These are phyloP conservation scores for Nakazawaea anatomiae DNA, from an alignment of 805 yeast species.

Conservation along the genomic window DNA sequence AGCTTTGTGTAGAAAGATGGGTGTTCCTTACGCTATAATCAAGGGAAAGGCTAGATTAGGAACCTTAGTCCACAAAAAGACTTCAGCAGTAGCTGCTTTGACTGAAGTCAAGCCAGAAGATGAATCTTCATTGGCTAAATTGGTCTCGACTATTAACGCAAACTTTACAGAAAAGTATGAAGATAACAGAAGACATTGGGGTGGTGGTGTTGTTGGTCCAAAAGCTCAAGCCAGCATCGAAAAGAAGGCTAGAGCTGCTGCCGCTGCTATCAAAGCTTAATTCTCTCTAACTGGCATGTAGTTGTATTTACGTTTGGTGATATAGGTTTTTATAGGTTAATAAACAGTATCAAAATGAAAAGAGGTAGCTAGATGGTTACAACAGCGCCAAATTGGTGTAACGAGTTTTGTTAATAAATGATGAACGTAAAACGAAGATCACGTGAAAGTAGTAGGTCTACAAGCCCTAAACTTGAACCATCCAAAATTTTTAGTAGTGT, in stretches of 20 bases:
- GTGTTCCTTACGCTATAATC: conserved; percentile 97
- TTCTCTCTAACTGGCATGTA: background rate
- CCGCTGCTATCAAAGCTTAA: conserved; percentile 27
- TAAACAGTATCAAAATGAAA: too few species aligned
- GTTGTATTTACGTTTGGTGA: background rate
- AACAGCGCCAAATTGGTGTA: background rate
- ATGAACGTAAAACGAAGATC: background rate
- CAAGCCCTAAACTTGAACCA: background rate
- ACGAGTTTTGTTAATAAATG: background rate
- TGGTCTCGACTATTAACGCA: conserved; percentile 87
- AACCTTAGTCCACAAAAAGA: conserved; percentile 95
- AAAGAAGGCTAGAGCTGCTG: conserved; percentile 55
- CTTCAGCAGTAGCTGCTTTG: conserved; percentile 94
- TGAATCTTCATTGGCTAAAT: conserved; percentile 89
- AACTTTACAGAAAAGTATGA: conserved; percentile 94
- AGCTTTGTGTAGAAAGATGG: conserved; percentile 99
- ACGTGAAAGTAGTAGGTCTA: background rate
- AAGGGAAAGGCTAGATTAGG: conserved; percentile 99
- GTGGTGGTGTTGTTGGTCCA: conserved; percentile 98
- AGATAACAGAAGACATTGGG: conserved; percentile 98
- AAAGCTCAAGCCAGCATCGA: conserved; percentile 84
- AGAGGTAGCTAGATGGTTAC: too few species aligned
- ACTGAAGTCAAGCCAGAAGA: conserved; percentile 94
- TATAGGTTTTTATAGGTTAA: background rate
- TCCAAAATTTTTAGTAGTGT: background rate